Conservation (phyloP, 306 rosid species). For the Cucumis cinereus region DNA sequence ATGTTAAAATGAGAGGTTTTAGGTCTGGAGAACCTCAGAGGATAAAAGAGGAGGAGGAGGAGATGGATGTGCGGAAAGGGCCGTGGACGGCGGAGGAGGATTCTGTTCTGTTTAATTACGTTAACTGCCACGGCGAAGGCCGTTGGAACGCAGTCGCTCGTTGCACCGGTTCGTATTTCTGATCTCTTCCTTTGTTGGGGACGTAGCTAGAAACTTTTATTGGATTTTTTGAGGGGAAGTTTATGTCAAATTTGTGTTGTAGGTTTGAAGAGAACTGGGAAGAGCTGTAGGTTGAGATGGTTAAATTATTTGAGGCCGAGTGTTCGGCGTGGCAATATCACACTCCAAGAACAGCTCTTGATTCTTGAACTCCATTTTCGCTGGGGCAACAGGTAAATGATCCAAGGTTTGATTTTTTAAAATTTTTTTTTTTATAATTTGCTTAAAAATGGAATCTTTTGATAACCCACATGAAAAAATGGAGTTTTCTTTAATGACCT, state of each 20-base stretch:
- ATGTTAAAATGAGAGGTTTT: not conserved
- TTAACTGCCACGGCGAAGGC: slow-evolving; percentile 31
- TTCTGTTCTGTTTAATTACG: slow-evolving; percentile 13
- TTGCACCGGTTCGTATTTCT: slow-evolving; percentile 14
- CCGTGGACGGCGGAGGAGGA: slow-evolving; percentile 39
- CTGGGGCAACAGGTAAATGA: slow-evolving; percentile 33
- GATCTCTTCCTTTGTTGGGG: no score
- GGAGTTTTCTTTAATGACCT: not conserved
- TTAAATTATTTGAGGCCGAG: slow-evolving; percentile 33
- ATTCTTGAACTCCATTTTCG: slow-evolving; percentile 35
- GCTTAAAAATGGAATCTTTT: not conserved
- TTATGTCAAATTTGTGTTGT: not conserved
- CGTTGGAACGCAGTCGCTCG: slow-evolving; percentile 35
- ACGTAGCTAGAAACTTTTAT: no score
- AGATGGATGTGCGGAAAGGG: slow-evolving; percentile 22
- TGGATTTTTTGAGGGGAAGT: not conserved
- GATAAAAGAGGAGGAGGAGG: not conserved
- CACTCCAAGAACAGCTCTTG: slow-evolving; percentile 37
- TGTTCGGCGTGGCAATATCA: slow-evolving; percentile 29
- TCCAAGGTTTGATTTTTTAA: not conserved
- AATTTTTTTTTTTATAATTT: not conserved
- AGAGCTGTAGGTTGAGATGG: slow-evolving; percentile 39
- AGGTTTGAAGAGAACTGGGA: slow-evolving; percentile 33
- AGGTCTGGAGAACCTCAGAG: not conserved
- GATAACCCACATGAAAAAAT: not conserved